Percentiles rank a stretch among this genome's conserved stretches.
Conservation (phyloP, 164 flowering plant genomes). For the Houttuynia cordata region DNA sequence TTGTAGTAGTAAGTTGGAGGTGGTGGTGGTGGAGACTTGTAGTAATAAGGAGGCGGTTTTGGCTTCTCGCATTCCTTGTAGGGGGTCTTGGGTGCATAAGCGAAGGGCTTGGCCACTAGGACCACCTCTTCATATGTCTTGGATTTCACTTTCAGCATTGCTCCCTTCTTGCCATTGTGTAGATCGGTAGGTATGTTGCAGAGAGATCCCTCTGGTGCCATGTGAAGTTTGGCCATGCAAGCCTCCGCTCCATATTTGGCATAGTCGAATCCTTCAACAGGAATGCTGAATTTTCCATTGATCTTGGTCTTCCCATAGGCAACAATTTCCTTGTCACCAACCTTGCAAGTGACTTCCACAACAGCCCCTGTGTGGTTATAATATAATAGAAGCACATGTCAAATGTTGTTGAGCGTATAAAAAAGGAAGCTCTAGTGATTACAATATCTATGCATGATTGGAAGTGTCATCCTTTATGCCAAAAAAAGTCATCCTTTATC, state of each 20-base stretch:
- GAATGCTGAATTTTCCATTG: slow-evolving; percentile 55
- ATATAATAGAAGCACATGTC: neutral
- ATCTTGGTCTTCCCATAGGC: slow-evolving; percentile 57
- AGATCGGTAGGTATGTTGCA: slow-evolving; percentile 52
- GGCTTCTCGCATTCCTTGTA: slow-evolving; percentile 39
- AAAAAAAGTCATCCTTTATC: too few species aligned
- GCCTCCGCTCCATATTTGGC: slow-evolving; percentile 34
- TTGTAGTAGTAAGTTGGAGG: slow-evolving; percentile 20
- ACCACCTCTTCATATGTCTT: slow-evolving; percentile 49
- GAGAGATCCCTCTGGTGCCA: slow-evolving; percentile 46
- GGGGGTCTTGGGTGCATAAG: slow-evolving; percentile 57
- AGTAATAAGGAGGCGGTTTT: slow-evolving; percentile 19
- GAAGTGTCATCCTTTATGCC: too few species aligned
- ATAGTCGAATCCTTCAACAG: slow-evolving; percentile 42
- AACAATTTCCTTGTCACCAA: slow-evolving; percentile 36
- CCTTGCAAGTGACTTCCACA: slow-evolving; percentile 54
- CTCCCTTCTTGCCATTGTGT: slow-evolving; percentile 44
- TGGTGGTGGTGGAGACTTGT: slow-evolving; percentile 19
- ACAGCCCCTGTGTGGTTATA: slow-evolving; percentile 43
- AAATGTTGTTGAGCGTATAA: neutral
- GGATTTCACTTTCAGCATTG: slow-evolving; percentile 40
- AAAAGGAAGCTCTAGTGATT: too few species aligned
- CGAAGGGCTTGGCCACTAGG: slow-evolving; percentile 49
- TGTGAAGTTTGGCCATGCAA: slow-evolving; percentile 56
- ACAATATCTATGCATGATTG: too few species aligned